Evolutionary conservation across 208 protist species (phyloP).

Genomic region (Leishmania turanica): DNA sequence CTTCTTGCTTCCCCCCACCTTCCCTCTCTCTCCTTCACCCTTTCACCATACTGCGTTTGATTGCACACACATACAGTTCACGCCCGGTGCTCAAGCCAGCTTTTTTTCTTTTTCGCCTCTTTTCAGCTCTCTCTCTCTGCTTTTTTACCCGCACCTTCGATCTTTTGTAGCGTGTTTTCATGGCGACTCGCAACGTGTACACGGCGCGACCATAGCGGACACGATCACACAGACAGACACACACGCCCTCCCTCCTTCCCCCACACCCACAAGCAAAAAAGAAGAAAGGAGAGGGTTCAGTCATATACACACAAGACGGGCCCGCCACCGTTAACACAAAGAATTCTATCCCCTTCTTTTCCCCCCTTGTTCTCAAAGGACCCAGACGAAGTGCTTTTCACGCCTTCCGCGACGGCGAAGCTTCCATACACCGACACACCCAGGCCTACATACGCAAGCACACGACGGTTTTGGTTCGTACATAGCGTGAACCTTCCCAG

Average conservation of each 20-base stretch:
- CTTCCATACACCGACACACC: background rate
- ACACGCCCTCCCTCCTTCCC: background rate
- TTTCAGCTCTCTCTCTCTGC: background rate
- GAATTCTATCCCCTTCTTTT: background rate
- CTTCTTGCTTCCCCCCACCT: background rate
- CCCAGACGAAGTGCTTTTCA: background rate
- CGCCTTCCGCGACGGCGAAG: background rate
- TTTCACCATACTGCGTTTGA: background rate
- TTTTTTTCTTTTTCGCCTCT: background rate
- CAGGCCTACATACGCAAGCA: background rate
- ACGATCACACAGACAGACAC: background rate
- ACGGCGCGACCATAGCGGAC: background rate
- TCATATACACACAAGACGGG: conserved; percentile 1
- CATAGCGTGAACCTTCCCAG: background rate
- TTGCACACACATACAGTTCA: background rate
- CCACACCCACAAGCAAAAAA: background rate
- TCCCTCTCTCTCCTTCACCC: background rate
- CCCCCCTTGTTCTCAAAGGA: background rate
- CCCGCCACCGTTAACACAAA: background rate
- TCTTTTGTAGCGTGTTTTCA: background rate
- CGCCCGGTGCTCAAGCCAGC: background rate
- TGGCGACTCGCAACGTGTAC: conserved; percentile 2
- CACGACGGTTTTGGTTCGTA: background rate
- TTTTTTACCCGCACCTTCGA: background rate
- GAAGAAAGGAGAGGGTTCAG: background rate